A percentile compares a stretch with the other conserved stretches of the same genome.
These are phyloP conservation scores for Asterella californica DNA, from an alignment of 225 moss, liverwort and hornwort species.

Conservation along the genomic window DNA sequence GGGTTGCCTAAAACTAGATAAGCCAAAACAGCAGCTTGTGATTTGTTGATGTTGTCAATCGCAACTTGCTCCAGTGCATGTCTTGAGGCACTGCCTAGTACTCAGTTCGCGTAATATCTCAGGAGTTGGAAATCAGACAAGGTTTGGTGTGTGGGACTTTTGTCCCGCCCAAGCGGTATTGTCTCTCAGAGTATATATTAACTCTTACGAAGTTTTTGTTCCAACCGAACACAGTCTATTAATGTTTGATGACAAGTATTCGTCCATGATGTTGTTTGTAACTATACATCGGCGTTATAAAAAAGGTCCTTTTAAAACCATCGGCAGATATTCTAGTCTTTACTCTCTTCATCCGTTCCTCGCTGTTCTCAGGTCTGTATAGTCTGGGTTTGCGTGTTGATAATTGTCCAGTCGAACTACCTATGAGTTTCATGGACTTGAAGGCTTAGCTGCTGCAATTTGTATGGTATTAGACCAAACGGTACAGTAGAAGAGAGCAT, in stretches of 20 bases:
- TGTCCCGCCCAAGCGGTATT: background rate
- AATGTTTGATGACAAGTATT: background rate
- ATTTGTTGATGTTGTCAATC: background rate
- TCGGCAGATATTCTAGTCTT: background rate
- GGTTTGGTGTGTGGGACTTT: background rate
- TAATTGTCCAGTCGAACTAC: background rate
- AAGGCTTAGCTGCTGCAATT: background rate
- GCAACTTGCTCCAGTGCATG: slow-evolving; percentile 3
- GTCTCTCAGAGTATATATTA: background rate
- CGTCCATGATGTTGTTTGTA: slow-evolving; percentile 9
- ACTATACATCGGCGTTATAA: slow-evolving; percentile 10
- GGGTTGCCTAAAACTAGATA: slow-evolving; percentile 10
- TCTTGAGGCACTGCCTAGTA: slow-evolving; percentile 12
- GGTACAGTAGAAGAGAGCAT: background rate
- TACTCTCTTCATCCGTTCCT: background rate
- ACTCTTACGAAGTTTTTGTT: slow-evolving; percentile 14
- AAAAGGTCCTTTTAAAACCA: background rate
- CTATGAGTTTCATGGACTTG: no score
- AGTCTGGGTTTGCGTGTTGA: background rate
- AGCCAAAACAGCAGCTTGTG: slow-evolving; percentile 5
- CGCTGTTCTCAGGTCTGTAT: background rate
- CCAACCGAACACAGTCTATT: slow-evolving; percentile 1
- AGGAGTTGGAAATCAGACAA: slow-evolving; percentile 3
- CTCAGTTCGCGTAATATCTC: background rate
- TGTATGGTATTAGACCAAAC: background rate